These are phyloP conservation scores for Aspergillus novofumigatus DNA, from an alignment of 2,329 filamentous ascomycete species.

Conservation along the genomic window DNA sequence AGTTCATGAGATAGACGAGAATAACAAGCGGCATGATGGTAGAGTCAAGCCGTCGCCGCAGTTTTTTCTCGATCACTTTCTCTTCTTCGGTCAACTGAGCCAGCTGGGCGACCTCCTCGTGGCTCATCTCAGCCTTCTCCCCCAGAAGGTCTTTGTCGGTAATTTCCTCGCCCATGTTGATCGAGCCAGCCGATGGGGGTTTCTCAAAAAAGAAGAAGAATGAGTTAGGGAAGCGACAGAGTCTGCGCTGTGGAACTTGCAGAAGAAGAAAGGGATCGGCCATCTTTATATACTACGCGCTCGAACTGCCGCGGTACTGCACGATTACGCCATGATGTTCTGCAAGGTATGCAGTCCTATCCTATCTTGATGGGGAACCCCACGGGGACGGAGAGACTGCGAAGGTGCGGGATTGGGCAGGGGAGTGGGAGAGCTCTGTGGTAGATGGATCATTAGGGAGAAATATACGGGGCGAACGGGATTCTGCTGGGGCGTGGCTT, in stretches of 20 bases:
- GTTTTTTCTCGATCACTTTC: conserved; percentile 33
- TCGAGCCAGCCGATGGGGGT: background rate
- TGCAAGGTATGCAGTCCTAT: background rate
- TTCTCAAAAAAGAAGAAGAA: background rate
- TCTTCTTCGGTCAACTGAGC: conserved; percentile 28
- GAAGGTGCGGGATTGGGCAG: background rate
- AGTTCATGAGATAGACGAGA: conserved; percentile 43
- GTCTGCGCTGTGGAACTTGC: background rate
- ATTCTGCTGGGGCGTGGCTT: background rate
- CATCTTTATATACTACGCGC: background rate
- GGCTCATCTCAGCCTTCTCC: conserved; percentile 15
- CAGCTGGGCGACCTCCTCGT: conserved; percentile 34
- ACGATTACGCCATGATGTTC: background rate
- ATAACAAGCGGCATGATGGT: conserved; percentile 41
- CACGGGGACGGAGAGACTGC: background rate
- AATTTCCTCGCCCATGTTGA: background rate
- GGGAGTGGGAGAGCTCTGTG: background rate
- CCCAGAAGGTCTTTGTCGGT: conserved; percentile 13
- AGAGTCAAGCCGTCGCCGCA: conserved; percentile 35
- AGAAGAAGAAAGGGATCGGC: background rate
- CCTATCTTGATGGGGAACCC: background rate
- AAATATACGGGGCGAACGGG: background rate
- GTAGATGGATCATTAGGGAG: background rate
- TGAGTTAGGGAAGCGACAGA: background rate
- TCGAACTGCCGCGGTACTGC: background rate